Conservation (phyloP, 805 yeast species). For the Ogataea sp. region DNA sequence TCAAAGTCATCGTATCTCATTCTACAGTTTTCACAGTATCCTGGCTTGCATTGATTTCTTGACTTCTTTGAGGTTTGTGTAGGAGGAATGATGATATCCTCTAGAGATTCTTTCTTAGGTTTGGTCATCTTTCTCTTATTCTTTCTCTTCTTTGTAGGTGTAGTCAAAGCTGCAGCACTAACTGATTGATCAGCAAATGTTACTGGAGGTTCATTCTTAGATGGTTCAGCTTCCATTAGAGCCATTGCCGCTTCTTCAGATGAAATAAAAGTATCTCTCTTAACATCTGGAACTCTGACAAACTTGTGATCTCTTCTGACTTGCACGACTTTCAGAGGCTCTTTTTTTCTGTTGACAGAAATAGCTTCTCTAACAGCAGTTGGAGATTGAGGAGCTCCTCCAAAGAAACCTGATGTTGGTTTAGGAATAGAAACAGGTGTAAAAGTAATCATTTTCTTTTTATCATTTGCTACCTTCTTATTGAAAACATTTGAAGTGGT, state of each 20-base stretch:
- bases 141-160: constrained; percentile 6
- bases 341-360: not conserved
- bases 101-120: not conserved
- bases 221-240: not conserved
- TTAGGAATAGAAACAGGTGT: constrained; percentile 9
- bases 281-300: constrained; percentile 12
- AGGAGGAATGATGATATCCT: not conserved
- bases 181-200: too few relatives aligned
- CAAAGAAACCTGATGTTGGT: not conserved
- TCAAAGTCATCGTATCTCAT: constrained; percentile 74
- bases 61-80: constrained; percentile 6
- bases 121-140: not conserved
- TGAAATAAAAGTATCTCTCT: constrained; percentile 11
- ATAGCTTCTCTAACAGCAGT: not conserved
- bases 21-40: constrained; percentile 92
- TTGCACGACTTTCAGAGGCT: constrained; percentile 9
- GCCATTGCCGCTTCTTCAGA: constrained; percentile 13
- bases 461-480: constrained; percentile 34
- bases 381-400: not conserved
- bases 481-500: constrained; percentile 49
- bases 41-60: constrained; percentile 34
- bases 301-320: constrained; percentile 15
- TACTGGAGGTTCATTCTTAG: too few relatives aligned
- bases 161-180: constrained; percentile 3
- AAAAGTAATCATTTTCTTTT: constrained; percentile 28